Percentiles rank a stretch among this genome's conserved stretches.
These are phyloP conservation scores for Neurospora intermedia DNA, from an alignment of 495 filamentous ascomycete genomes.

Conservation along the genomic window DNA sequence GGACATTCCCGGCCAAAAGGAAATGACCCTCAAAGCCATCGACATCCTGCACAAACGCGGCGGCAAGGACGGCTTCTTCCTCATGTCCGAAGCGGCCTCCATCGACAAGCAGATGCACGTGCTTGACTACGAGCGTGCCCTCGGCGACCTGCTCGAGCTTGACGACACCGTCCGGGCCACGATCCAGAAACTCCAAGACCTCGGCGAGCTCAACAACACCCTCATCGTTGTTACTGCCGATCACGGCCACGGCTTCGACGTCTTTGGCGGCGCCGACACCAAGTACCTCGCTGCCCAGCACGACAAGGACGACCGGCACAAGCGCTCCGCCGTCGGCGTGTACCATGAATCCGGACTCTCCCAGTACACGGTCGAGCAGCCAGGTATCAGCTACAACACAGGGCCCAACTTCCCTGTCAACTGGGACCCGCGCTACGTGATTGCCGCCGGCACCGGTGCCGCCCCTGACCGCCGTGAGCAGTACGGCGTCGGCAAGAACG, in stretches of 20 bases:
- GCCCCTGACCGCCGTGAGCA: constrained; percentile 59
- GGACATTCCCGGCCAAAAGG: constrained; percentile 62
- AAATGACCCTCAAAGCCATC: constrained; percentile 73
- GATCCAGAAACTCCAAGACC: constrained; percentile 45
- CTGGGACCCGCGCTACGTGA: constrained; percentile 67
- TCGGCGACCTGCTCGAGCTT: constrained; percentile 65
- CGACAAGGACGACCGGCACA: constrained; percentile 41
- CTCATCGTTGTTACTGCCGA: constrained; percentile 63
- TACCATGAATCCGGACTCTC: constrained; percentile 56
- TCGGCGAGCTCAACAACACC: constrained; percentile 51
- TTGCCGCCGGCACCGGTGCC: constrained; percentile 52
- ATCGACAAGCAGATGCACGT: constrained; percentile 76
- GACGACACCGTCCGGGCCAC: constrained; percentile 64
- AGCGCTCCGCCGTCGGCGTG: constrained; percentile 56
- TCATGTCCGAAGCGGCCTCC: constrained; percentile 66
- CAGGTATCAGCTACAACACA: constrained; percentile 44
- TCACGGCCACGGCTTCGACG: constrained; percentile 66
- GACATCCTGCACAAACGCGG: constrained; percentile 55
- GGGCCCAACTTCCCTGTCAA: constrained; percentile 59
- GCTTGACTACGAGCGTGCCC: constrained; percentile 64
- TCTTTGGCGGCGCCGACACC: constrained; percentile 40
- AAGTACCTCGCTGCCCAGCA: constrained; percentile 49
- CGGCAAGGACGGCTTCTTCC: constrained; percentile 57
- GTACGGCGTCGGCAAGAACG: constrained; percentile 48
- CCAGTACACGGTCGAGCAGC: constrained; percentile 47